A percentile compares a stretch with the other conserved stretches of the same genome.
phyloP scores from a whole-genome alignment of 2,329 filamentous ascomycete genomes.

The Aspergillus proliferans region DNA sequence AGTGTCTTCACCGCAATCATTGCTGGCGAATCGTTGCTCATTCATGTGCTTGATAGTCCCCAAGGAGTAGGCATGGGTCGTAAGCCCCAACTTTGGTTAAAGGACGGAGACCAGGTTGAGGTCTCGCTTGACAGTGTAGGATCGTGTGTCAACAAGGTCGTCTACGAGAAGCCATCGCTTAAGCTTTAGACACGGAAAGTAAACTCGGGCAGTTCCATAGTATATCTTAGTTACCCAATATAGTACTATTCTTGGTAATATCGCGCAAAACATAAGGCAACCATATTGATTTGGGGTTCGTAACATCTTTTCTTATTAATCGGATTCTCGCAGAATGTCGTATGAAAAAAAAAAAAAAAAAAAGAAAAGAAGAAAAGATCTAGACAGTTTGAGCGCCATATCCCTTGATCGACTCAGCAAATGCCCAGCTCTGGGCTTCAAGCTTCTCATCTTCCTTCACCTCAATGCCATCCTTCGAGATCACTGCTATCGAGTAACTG shows the following conservation, averaged over 20 bases:
- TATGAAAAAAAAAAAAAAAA: slow-evolving; percentile 24
- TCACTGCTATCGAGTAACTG: slow-evolving; percentile 81
- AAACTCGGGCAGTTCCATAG: background rate
- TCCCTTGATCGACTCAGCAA: slow-evolving; percentile 88
- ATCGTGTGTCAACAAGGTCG: slow-evolving; percentile 42
- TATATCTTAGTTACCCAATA: background rate
- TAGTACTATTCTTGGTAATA: background rate
- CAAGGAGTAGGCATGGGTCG: slow-evolving; percentile 66
- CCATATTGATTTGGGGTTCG: slow-evolving; percentile 1
- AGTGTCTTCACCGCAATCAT: slow-evolving; percentile 16
- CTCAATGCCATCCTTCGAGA: slow-evolving; percentile 84
- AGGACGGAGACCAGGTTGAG: slow-evolving; percentile 64
- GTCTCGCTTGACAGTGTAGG: slow-evolving; percentile 63
- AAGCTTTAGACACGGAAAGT: slow-evolving; percentile 25
- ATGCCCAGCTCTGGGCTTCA: slow-evolving; percentile 95
- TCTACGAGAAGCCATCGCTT: slow-evolving; percentile 35
- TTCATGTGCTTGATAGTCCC: slow-evolving; percentile 42
- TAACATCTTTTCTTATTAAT: slow-evolving; percentile 24
- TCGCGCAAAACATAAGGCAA: background rate
- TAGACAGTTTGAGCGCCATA: slow-evolving; percentile 76
- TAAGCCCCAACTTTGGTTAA: slow-evolving; percentile 61
- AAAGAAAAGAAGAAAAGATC: slow-evolving; percentile 13
- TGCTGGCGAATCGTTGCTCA: background rate
- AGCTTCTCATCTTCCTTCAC: slow-evolving; percentile 79
- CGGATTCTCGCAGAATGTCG: slow-evolving; percentile 2